Conservation (phyloP, 2,329 filamentous ascomycete species). For the Penicillium sp. region DNA sequence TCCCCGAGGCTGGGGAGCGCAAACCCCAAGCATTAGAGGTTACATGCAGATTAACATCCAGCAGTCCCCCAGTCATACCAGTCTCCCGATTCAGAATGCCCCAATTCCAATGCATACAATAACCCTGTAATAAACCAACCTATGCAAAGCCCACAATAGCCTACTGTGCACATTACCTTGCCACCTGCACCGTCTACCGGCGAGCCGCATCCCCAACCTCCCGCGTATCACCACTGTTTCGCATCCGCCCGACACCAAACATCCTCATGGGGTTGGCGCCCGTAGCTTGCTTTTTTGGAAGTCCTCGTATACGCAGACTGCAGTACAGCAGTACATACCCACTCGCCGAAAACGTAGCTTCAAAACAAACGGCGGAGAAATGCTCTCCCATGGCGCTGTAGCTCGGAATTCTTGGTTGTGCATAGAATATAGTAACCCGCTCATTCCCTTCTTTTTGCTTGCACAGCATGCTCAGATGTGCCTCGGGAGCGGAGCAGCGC, state of each 20-base stretch:
- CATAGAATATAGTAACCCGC: no score
- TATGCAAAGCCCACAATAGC: not conserved
- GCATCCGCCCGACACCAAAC: not conserved
- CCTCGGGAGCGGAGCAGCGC: no score
- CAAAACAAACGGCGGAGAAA: no score
- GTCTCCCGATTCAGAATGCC: conserved; percentile 1
- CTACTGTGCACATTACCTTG: no score
- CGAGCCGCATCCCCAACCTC: not conserved
- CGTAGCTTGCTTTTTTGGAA: not conserved
- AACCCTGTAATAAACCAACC: not conserved
- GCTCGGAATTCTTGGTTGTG: no score
- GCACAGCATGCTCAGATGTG: not conserved
- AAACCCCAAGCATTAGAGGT: conserved; percentile 3
- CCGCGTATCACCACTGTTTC: not conserved
- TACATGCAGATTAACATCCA: not conserved
- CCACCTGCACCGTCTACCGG: not conserved
- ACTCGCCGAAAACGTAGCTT: no score
- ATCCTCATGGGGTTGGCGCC: not conserved
- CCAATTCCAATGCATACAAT: not conserved
- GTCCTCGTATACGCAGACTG: no score
- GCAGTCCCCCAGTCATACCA: not conserved
- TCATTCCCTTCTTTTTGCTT: not conserved
- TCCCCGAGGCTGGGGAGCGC: conserved; percentile 9
- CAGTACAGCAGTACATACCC: no score
- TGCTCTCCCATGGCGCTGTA: no score